Evolutionary conservation across 768 basidiomycete genomes (phyloP).

Genomic region (Tephrocybe sp.): DNA sequence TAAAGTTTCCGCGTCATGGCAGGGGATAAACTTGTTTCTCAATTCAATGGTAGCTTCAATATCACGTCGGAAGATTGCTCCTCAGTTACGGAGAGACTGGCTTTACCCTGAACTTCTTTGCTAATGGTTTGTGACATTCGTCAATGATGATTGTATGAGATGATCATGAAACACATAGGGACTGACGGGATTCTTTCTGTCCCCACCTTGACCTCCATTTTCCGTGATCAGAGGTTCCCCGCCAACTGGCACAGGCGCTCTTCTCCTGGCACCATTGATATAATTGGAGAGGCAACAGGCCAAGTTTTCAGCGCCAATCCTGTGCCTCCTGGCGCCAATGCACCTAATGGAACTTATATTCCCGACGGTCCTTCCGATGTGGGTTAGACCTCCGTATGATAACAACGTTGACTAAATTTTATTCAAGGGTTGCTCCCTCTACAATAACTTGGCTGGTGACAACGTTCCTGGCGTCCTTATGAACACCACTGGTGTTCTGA

Average conservation of each 20-base stretch:
- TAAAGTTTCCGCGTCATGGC: no score
- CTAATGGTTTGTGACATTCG: conserved; percentile 10
- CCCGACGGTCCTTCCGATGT: conserved; percentile 1
- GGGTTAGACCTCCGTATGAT: background rate
- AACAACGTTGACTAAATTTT: background rate
- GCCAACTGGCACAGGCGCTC: conserved; percentile 10
- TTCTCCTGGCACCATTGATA: conserved; percentile 2
- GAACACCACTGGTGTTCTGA: conserved; percentile 15
- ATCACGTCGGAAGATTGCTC: conserved; percentile 13
- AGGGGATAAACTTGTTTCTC: no score
- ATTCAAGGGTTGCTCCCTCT: conserved; percentile 5
- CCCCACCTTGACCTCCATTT: conserved; percentile 14
- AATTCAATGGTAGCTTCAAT: conserved; percentile 10
- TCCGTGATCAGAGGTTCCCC: conserved; percentile 16
- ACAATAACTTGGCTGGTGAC: conserved; percentile 9
- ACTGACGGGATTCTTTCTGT: conserved; percentile 12
- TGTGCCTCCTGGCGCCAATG: conserved; percentile 11
- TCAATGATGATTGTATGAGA: background rate
- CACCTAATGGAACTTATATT: conserved; percentile 11
- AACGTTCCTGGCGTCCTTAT: conserved; percentile 14
- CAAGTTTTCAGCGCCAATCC: conserved; percentile 4
- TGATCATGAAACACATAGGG: background rate
- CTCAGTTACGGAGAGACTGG: conserved; percentile 16
- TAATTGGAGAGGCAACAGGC: background rate
- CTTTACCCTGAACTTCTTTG: conserved; percentile 17